Evolutionary conservation across 352 stramenopile species (phyloP), one percentile per base, ranked within the genome.

Genomic region (Globisporangium orthogonon): DNA sequence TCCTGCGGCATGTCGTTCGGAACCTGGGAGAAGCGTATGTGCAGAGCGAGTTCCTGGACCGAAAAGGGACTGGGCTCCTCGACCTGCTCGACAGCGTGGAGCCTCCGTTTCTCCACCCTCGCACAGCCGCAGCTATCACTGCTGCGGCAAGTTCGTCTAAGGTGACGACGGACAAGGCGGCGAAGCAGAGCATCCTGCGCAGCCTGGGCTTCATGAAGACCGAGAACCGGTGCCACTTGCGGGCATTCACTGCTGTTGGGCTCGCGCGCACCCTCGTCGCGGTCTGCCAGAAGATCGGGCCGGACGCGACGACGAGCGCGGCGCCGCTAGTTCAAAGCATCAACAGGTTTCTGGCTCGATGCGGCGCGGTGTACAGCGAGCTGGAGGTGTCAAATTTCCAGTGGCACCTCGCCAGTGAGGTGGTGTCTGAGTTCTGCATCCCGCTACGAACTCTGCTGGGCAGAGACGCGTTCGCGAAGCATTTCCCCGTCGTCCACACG

Each of bases 311-410:
- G 10, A 54, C 72, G 5, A 54, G 64, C 11, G 74, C 81, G 37
- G 50, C 54, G 7, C 53, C 57, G 10, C 61, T 89, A 10, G 56
- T 91, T 0, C 71, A 60, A 28, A 71, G 60, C 13, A 64, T 89
- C 46, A 86, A 89, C 57, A 60, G 58, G 15, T 91, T 91, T 51
- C 61, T 91, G 7, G 71, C 75, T 23, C 73, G 76, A 11, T 91
- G 82, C 63, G 81, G 74, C 46, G 67, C 74, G 13, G 78, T 89
- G 10, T 91, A 91, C 56, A 73, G 78, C 2, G 75, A 88, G 56
- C 61, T 91, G 23, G 78, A 91, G 61, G 76, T 88, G 5, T 86
- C 77, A 2, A 84, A 91, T 54, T 89, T 87, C 63, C 82, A 91
- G 52, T 91, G 82, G 82, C 65, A 75, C 37, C 65, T 91, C 28